Base-by-base conservation (phyloP, 345 rosid genomes). In the Camelina laxa region DNA sequence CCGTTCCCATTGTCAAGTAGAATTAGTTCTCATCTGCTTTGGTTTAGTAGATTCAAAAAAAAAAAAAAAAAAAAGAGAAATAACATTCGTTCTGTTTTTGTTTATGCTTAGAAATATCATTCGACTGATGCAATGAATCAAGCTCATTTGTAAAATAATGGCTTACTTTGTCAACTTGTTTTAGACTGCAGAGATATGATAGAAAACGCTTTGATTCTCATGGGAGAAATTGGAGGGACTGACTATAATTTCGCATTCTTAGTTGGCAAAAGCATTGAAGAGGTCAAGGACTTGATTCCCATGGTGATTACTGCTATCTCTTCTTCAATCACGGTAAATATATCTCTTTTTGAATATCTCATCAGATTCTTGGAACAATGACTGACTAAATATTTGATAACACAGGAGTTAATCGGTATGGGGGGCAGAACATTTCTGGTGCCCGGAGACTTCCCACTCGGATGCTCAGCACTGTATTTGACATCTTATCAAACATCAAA, bases 161-260 rank as follows among this genome's bases (percentile, higher is more conserved):
- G 16, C 12, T 53, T 53, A 3, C 6, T 2, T 11, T 53, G 41
- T 15, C 13, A 7, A 0, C 20, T 48, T 15, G 31, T 36, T 5
- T 48, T 41, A 83, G 91, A 80, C 16, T 82, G 86, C 65, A 64
- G 6, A 6, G 62, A 81, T 12, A 66, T 69, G 19, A 75, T 85
- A 0, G 16, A 58, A 3, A 74, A 59, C 16, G 85, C 91, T 9
- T 65, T 87, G 79, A 54, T 87, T 62, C 48, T 84, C 3, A 33
- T 85, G 70, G 91, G 89, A 77, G 87, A 82, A 56, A 85, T 87
- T 17, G 91, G 91, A 44, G 86, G 87, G 5, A 85, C 84, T 19
- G 89, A 85, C 27, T 83, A 75, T 59, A 71, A 79, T 31, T 31
- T 64, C 31, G 71, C 78, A 1, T 60, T 87, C 54, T 35, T 68